These are phyloP conservation scores for Begonia peltatifolia DNA, from an alignment of 306 rosid genomes.

Conservation along the genomic window DNA sequence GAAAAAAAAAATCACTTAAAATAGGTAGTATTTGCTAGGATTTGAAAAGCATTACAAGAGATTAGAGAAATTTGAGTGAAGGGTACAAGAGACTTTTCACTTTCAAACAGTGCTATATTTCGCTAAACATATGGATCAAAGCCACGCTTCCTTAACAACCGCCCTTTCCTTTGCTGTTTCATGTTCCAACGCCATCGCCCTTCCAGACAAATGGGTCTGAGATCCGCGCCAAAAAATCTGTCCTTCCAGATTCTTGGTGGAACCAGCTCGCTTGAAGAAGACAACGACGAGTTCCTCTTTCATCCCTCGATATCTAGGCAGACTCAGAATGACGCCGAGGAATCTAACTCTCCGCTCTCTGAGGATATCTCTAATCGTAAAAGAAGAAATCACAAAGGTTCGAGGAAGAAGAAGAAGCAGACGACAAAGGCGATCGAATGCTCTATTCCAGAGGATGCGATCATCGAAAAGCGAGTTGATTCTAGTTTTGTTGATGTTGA, in stretches of 20 bases:
- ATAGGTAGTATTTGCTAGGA: no score
- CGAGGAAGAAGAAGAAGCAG: slow-evolving; percentile 27
- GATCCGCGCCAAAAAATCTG: slow-evolving; percentile 39
- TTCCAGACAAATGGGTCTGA: no score
- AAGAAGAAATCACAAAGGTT: slow-evolving; percentile 37
- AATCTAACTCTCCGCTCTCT: background rate
- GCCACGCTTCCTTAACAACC: no score
- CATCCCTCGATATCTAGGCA: slow-evolving; percentile 22
- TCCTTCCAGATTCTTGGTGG: slow-evolving; percentile 61
- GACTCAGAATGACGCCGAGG: slow-evolving; percentile 12
- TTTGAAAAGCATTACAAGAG: no score
- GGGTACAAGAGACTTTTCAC: no score
- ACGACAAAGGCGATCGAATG: slow-evolving; percentile 5
- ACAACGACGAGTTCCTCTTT: slow-evolving; percentile 7
- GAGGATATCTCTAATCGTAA: slow-evolving; percentile 18
- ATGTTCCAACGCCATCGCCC: no score
- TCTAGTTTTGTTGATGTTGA: slow-evolving; percentile 1
- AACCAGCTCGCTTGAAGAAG: slow-evolving; percentile 19
- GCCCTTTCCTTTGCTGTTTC: no score
- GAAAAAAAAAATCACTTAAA: no score
- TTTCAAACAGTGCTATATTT: no score
- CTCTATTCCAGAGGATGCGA: slow-evolving; percentile 31
- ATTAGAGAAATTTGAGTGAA: no score
- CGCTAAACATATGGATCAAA: no score
- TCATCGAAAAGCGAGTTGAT: slow-evolving; percentile 11